Evolutionary conservation across 2,329 filamentous ascomycete genomes (phyloP).

Genomic region (Epicoccum nigrum): DNA sequence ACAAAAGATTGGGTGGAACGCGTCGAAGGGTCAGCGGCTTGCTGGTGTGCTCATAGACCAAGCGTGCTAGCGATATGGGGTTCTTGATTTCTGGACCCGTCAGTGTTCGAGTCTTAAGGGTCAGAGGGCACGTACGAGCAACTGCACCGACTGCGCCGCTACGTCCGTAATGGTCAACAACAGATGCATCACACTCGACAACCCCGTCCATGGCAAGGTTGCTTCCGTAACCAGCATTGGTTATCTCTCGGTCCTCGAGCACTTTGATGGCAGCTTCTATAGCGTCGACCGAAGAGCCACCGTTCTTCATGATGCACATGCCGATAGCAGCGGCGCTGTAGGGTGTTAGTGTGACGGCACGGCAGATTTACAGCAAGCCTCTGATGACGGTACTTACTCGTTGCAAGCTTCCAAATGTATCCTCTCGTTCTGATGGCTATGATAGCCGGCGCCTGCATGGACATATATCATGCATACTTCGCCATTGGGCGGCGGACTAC

Average conservation of each 20-base stretch:
- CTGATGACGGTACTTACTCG: conserved; percentile 66
- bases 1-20: conserved; percentile 90
- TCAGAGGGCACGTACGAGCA: conserved; percentile 67
- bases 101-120: background rate
- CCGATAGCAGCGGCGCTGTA: conserved; percentile 78
- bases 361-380: background rate
- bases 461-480: conserved; percentile 83
- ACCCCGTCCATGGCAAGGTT: conserved; percentile 89
- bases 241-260: conserved; percentile 93
- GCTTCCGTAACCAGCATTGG: conserved; percentile 94
- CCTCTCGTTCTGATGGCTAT: conserved; percentile 84
- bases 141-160: conserved; percentile 94
- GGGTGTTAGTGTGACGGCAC: conserved; percentile 15
- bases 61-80: conserved; percentile 83
- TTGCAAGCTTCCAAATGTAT: conserved; percentile 86
- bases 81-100: conserved; percentile 78
- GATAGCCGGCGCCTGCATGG: conserved; percentile 93
- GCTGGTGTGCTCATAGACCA: conserved; percentile 79
- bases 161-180: conserved; percentile 88
- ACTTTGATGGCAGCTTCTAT: conserved; percentile 87
- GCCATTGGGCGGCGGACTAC: conserved; percentile 46
- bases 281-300: conserved; percentile 82
- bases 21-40: conserved; percentile 80
- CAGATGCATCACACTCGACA: conserved; percentile 92
- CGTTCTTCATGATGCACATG: conserved; percentile 80